Conservation (phyloP, 371 early-diverging fungal genomes). For the Dipsacomyces acuminosporus region DNA sequence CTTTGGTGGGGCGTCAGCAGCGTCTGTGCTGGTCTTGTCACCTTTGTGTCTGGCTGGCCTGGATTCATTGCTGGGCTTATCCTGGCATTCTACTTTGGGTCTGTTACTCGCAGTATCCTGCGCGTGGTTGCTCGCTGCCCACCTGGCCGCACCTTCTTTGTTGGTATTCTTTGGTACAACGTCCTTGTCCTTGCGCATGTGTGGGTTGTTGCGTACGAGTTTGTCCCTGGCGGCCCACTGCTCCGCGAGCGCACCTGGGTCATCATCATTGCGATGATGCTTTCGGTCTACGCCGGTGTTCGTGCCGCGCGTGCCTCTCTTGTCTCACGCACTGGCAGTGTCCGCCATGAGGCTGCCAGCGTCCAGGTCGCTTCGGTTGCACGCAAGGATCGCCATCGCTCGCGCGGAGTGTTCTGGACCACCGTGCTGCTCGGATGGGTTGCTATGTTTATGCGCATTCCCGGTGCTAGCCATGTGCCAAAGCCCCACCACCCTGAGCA, state of each 20-base stretch:
- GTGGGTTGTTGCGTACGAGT: constrained; percentile 79
- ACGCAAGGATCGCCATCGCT: constrained; percentile 12
- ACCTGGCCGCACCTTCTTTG: constrained; percentile 63
- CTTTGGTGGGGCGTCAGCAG: constrained; percentile 59
- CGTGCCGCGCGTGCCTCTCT: constrained; percentile 32
- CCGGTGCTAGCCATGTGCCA: constrained; percentile 49
- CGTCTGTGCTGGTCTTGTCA: constrained; percentile 55
- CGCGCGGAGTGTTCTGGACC: constrained; percentile 15
- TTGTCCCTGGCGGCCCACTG: constrained; percentile 73
- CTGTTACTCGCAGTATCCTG: constrained; percentile 58
- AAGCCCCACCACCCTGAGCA: constrained; percentile 59
- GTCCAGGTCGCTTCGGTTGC: not conserved
- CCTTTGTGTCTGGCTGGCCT: constrained; percentile 54
- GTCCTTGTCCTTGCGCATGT: constrained; percentile 66
- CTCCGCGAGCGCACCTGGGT: constrained; percentile 71
- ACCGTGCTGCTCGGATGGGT: constrained; percentile 20
- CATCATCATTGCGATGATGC: constrained; percentile 50
- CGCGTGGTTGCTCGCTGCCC: constrained; percentile 56
- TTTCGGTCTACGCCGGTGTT: constrained; percentile 41
- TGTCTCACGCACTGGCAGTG: constrained; percentile 12
- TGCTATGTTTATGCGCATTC: constrained; percentile 42
- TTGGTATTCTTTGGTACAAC: constrained; percentile 61
- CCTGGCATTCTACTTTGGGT: constrained; percentile 58
- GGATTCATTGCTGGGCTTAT: constrained; percentile 64
- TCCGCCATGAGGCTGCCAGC: not conserved